A percentile compares a stretch with the other conserved stretches of the same genome.
Evolutionary conservation across 257 asterid genomes (phyloP).

Genomic region (Rubia yunnanensis): DNA sequence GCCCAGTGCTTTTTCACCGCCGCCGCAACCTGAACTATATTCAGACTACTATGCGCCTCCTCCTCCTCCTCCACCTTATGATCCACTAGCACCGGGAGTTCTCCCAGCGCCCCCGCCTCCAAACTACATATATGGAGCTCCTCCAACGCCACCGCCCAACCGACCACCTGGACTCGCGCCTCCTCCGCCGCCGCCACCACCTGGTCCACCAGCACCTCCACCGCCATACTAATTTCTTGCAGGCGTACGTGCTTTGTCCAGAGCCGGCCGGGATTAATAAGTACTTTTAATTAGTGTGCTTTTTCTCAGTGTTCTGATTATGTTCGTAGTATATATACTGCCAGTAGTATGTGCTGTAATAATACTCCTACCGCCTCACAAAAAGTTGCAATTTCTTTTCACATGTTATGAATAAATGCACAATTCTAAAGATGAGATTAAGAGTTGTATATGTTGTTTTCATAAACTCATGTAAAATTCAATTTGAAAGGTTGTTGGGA

Average conservation of each 20-base stretch:
- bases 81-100: not conserved
- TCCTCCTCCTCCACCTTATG: slow-evolving; percentile 3
- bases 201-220: slow-evolving; percentile 1
- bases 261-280: not conserved
- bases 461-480: no score
- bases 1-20: not conserved
- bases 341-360: no score
- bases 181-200: slow-evolving; percentile 8
- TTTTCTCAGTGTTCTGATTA: not conserved
- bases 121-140: not conserved
- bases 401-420: not conserved
- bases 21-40: slow-evolving; percentile 1
- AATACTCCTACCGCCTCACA: no score
- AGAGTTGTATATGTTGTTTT: no score
- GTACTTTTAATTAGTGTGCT: not conserved
- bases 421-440: no score
- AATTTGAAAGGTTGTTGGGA: no score
- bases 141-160: not conserved
- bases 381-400: not conserved
- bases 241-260: slow-evolving; percentile 12
- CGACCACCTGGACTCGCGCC: slow-evolving; percentile 4
- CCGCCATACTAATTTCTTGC: slow-evolving; percentile 15
- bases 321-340: not conserved
- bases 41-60: not conserved
- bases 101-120: not conserved